Base-by-base conservation (phyloP, 305 asterid genomes). In the Andrographis paniculata region DNA sequence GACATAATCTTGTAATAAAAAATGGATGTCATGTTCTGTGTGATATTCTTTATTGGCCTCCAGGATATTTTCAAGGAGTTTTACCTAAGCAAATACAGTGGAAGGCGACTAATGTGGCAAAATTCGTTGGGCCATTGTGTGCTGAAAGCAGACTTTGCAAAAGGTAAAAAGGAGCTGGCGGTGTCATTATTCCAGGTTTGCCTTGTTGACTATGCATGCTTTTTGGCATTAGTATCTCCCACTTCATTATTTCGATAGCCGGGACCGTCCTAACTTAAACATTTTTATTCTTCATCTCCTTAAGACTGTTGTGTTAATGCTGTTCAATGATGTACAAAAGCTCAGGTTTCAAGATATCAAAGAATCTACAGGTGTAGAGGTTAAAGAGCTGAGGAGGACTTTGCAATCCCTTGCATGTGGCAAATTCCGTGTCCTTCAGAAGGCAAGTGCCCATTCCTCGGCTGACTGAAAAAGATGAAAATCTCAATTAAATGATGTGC, bases 391-490 rank as follows among this genome's bases (percentile, higher is more conserved):
- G 51, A 72, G 87, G 53, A 67, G 99, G 64, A 87, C 96, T 50
- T 70, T 91, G 67, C 99, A 83, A 74, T 91, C 99, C 64, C 96
- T 91, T 60, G 99, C 99, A 17, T 87, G 99, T 59, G 99, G 99
- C 48, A 91, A 87, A 68, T 71, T 87, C 18, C 99, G 95, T 16
- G 87, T 91, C 45, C 95, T 91, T 48, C 86, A 68, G 73, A 91
- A 91, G 77, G 96, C 79, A 63, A 48, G 75, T 66, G 21, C 39
- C 48, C 44, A 17, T 37, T 58, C 43, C 35, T 49, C 5, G 35
- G 20, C 1, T 20, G 31, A 23, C 8, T 13, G 16, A 14, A 21
- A 22, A 13, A 46, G n/a, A 10, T n/a, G n/a, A 21, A 23, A 17
- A 1, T 30, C 12, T 27, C 23, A 12, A 37, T 37, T 33, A 17